Evolutionary conservation across 768 basidiomycete genomes (phyloP).

Genomic region (Scleroderma bovista): DNA sequence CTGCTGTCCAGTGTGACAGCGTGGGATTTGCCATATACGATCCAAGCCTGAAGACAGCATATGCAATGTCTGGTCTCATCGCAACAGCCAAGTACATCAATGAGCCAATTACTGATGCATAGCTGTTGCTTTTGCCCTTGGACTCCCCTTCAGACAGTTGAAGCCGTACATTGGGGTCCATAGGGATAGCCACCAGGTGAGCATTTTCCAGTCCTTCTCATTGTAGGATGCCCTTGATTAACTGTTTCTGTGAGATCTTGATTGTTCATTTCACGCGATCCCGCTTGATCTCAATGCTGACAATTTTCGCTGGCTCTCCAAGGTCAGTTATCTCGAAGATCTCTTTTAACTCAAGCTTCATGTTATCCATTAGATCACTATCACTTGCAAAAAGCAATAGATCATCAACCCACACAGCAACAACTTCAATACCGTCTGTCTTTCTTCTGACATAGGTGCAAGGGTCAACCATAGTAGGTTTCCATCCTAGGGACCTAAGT

Average conservation of each 20-base stretch:
- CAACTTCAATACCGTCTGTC: conserved; percentile 5
- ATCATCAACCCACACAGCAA: conserved; percentile 29
- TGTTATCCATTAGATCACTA: not conserved
- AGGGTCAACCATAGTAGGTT: conserved; percentile 9
- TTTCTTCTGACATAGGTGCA: conserved; percentile 7
- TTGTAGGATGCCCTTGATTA: conserved; percentile 3
- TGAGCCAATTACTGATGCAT: too few relatives aligned
- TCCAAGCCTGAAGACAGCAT: too few relatives aligned
- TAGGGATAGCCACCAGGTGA: conserved; percentile 3
- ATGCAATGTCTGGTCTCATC: too few relatives aligned
- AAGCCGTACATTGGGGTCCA: not conserved
- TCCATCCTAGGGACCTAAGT: conserved; percentile 17
- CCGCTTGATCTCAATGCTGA: conserved; percentile 1
- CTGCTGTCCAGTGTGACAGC: too few relatives aligned
- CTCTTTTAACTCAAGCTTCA: conserved; percentile 7
- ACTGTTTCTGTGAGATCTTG: conserved; percentile 1
- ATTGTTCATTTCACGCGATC: not conserved
- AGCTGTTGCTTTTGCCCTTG: too few relatives aligned
- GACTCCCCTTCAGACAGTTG: not conserved
- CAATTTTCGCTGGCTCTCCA: conserved; percentile 11
- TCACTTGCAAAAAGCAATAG: conserved; percentile 13
- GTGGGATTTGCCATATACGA: too few relatives aligned
- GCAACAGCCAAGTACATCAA: too few relatives aligned
- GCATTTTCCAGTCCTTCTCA: not conserved
- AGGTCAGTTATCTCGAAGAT: conserved; percentile 17